Percentiles rank a stretch among this genome's conserved stretches.
Evolutionary conservation across 2,329 filamentous ascomycete genomes (phyloP).

Genomic region (Claviceps cyperi): DNA sequence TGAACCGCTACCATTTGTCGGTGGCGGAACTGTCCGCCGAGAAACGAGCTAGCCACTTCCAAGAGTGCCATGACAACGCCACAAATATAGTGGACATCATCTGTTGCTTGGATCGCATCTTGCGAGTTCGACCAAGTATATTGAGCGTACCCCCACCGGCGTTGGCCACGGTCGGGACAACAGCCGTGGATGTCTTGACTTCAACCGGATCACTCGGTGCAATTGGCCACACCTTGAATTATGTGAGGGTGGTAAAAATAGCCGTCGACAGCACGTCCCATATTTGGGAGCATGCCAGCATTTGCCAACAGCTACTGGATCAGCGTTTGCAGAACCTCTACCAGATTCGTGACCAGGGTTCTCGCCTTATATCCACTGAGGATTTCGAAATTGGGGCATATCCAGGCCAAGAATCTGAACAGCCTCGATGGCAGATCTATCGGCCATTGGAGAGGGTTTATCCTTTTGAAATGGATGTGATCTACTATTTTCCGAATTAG

Average conservation of each 20-base stretch:
- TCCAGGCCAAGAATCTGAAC: constrained; percentile 14
- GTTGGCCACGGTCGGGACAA: constrained; percentile 44
- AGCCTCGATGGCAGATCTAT: constrained; percentile 21
- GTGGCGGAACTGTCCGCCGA: constrained; percentile 23
- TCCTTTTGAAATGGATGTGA: constrained; percentile 23
- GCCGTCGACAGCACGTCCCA: constrained; percentile 40
- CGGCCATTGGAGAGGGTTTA: constrained; percentile 21
- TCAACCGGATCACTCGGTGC: constrained; percentile 40
- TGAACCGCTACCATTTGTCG: constrained; percentile 45
- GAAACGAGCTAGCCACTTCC: constrained; percentile 29
- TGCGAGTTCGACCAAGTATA: constrained; percentile 16
- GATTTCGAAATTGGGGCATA: constrained; percentile 16
- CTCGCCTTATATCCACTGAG: constrained; percentile 13
- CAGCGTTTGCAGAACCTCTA: constrained; percentile 21
- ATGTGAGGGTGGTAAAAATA: constrained; percentile 36
- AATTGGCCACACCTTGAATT: constrained; percentile 36
- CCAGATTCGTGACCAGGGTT: constrained; percentile 19
- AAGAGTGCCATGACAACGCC: constrained; percentile 36
- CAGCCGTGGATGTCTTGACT: constrained; percentile 52
- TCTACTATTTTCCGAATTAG: constrained; percentile 17
- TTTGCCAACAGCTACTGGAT: constrained; percentile 33
- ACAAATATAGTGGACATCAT: constrained; percentile 34
- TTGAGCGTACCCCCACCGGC: constrained; percentile 41
- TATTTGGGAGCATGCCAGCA: constrained; percentile 44
- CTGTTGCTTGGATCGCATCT: constrained; percentile 24